Base-by-base conservation (phyloP, 805 yeast species). In the Saccharomyces kudriavzevii region DNA sequence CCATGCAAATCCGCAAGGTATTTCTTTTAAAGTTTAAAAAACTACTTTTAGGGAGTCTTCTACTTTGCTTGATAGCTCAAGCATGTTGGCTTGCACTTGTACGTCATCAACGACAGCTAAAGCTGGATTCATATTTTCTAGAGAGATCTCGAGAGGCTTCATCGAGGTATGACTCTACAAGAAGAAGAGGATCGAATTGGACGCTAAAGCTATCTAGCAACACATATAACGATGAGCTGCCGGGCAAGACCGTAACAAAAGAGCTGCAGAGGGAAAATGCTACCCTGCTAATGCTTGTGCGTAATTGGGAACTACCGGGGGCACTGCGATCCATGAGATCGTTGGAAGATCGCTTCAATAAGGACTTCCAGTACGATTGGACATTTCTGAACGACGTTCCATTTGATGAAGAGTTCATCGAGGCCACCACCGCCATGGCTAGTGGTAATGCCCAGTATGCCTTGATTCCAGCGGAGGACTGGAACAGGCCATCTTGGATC, bases 201-300 rank as follows among this genome's bases (percentile, higher is more conserved):
- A 56, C 58, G 4, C 52, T 61, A 35, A 68, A 68, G 49, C 52
- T 67, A 22, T 61, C 70, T 0, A 56, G 67, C 30, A 65, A 67
- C 45, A 55, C 64, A 3, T 60, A 70, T 51, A 61, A 59, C 30
- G 51, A 60, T 45, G 58, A 58, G 13, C 30, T 63, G 4, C 27
- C 58, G 4, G 40, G 46, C 4, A 50, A 58, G 24, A 10, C 47
- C n/a, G 29, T 25, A 14, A 28, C 43, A 24, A 49, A 40, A 14
- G 20, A n/a, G 10, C 14, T 8, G 14, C 51, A 43, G 8, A 59
- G 59, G 43, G 63, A 63, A 63, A 90, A 89, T 66, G 97, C 97
- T 3, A 85, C 96, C 0, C 68, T 91, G 27, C 77, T 91, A 52
- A 90, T 91, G 96, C 78, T 91, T 27, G 96, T 87, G 43, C 74